Percentiles rank a stretch among this genome's conserved stretches.
Evolutionary conservation across 495 filamentous ascomycete genomes (phyloP).

Genomic region (Terfezia claveryi): DNA sequence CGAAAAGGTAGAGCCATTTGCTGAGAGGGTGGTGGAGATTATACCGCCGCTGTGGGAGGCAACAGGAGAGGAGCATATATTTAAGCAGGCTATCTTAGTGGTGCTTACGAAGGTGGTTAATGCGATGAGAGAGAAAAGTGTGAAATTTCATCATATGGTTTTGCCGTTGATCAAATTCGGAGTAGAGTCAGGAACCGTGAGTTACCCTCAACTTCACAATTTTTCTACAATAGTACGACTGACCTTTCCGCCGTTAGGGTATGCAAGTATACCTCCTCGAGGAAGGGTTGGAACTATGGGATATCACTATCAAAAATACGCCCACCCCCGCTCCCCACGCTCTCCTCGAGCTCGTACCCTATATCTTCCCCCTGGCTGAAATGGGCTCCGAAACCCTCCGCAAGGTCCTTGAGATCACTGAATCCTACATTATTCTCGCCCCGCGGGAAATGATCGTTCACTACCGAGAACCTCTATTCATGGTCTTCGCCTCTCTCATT

Average conservation of each 20-base stretch:
- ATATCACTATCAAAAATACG: slow-evolving; percentile 49
- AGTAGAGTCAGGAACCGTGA: slow-evolving; percentile 50
- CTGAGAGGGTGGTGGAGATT: slow-evolving; percentile 54
- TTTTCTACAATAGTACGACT: not conserved
- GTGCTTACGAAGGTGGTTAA: slow-evolving; percentile 57
- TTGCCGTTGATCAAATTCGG: slow-evolving; percentile 60
- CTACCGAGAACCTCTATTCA: slow-evolving; percentile 11
- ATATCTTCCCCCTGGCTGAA: slow-evolving; percentile 49
- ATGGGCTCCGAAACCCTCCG: slow-evolving; percentile 46
- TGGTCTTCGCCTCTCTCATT: slow-evolving; percentile 33
- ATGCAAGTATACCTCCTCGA: slow-evolving; percentile 69
- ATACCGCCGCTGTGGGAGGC: slow-evolving; percentile 72
- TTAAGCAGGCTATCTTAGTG: slow-evolving; percentile 81
- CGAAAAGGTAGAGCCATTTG: slow-evolving; percentile 45
- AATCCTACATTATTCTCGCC: slow-evolving; percentile 59
- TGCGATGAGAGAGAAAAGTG: slow-evolving; percentile 53
- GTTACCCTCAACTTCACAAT: slow-evolving; percentile 5
- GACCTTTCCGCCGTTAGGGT: slow-evolving; percentile 23
- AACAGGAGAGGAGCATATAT: slow-evolving; percentile 55
- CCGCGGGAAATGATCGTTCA: slow-evolving; percentile 45
- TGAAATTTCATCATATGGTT: slow-evolving; percentile 47
- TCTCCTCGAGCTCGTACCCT: slow-evolving; percentile 43
- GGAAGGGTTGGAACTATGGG: slow-evolving; percentile 79
- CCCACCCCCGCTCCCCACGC: slow-evolving; percentile 39
- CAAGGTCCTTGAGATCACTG: slow-evolving; percentile 47